Evolutionary conservation across 1,284 basidiomycete genomes (phyloP).

Genomic region (Mrakiaceae sp.): DNA sequence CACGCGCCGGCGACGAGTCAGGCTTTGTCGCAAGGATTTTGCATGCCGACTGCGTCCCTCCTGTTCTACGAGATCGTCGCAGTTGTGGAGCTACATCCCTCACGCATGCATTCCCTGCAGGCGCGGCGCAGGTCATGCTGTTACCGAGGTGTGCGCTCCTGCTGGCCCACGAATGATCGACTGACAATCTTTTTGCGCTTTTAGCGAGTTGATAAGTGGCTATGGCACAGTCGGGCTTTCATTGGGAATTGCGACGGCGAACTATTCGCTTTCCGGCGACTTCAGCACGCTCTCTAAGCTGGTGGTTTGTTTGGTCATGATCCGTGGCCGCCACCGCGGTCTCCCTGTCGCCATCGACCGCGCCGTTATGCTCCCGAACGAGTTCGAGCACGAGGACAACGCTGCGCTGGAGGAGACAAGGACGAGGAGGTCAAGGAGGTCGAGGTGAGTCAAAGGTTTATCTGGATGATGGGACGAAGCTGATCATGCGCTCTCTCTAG

Average conservation of each 20-base stretch:
- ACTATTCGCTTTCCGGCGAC: slow-evolving; percentile 68
- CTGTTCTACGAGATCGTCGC: no score
- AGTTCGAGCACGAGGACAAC: slow-evolving; percentile 34
- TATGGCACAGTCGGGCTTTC: slow-evolving; percentile 85
- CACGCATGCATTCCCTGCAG: no score
- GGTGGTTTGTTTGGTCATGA: slow-evolving; percentile 74
- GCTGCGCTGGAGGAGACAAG: neutral
- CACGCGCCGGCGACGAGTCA: neutral
- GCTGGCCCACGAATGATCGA: slow-evolving; percentile 18
- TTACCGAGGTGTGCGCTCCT: neutral
- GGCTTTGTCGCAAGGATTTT: no score
- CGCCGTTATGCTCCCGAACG: slow-evolving; percentile 61
- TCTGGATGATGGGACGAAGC: neutral
- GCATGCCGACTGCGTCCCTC: no score
- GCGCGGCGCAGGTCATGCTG: no score
- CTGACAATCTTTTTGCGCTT: slow-evolving; percentile 35
- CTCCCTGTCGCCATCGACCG: slow-evolving; percentile 80
- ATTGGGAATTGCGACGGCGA: slow-evolving; percentile 58
- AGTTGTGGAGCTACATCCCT: no score
- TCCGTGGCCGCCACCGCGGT: slow-evolving; percentile 84
- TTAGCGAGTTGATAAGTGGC: slow-evolving; percentile 65
- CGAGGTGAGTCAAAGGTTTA: neutral
- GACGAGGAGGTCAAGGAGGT: neutral
- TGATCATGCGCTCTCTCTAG: neutral
- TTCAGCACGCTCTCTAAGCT: slow-evolving; percentile 75